Conservation (phyloP, 2,329 filamentous ascomycete species). For the Apiospora kogelbergensis region DNA sequence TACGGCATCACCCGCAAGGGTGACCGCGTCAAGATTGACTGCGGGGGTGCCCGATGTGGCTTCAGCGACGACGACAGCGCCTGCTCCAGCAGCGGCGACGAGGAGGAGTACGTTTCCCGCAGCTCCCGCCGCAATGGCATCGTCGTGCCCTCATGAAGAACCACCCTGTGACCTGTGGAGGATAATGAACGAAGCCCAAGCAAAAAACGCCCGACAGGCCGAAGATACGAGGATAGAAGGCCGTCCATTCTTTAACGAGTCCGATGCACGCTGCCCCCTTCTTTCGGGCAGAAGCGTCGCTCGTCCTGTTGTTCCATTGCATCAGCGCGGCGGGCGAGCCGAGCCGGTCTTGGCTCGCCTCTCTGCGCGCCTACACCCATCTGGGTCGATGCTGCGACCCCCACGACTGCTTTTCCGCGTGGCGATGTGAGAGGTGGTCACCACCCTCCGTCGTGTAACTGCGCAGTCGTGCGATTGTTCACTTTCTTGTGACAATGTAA, state of each 20-base stretch:
- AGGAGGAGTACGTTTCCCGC: constrained; percentile 56
- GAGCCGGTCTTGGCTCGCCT: constrained; percentile 44
- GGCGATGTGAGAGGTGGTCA: background rate
- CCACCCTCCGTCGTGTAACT: constrained; percentile 13
- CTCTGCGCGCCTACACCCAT: constrained; percentile 31
- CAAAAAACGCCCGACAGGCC: constrained; percentile 17
- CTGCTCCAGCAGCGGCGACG: constrained; percentile 68
- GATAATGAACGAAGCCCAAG: constrained; percentile 20
- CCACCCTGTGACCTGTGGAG: constrained; percentile 20
- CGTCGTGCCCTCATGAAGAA: constrained; percentile 47
- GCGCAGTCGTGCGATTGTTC: constrained; percentile 27
- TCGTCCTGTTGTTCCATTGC: constrained; percentile 35
- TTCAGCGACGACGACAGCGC: constrained; percentile 70
- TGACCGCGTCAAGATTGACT: constrained; percentile 94
- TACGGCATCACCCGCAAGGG: constrained; percentile 94
- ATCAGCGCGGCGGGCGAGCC: constrained; percentile 34
- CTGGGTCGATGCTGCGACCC: constrained; percentile 57
- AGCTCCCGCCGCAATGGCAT: constrained; percentile 64
- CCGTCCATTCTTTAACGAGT: constrained; percentile 35
- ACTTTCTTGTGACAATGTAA: constrained; percentile 26
- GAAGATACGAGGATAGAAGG: constrained; percentile 25
- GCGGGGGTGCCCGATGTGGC: constrained; percentile 83
- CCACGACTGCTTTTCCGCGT: constrained; percentile 30
- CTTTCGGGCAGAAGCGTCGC: constrained; percentile 23
- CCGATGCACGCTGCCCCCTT: constrained; percentile 18